These are phyloP conservation scores for Lactifluus echinatus DNA, from an alignment of 768 basidiomycete genomes.

Conservation along the genomic window DNA sequence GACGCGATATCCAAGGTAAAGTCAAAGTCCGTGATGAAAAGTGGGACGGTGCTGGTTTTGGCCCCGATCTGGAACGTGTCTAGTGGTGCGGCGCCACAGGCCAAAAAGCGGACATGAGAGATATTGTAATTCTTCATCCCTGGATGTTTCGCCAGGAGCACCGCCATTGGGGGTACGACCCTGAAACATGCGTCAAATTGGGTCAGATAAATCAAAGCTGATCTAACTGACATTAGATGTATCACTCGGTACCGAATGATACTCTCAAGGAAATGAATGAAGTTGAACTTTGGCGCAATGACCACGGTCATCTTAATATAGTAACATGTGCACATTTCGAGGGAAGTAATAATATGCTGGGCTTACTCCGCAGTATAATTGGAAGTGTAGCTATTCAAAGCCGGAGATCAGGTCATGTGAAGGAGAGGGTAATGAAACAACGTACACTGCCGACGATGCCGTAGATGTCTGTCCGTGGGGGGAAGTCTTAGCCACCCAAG, in stretches of 20 bases:
- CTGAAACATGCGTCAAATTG: no score
- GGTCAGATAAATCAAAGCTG: neutral
- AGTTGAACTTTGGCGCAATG: constrained; percentile 28
- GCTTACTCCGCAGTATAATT: constrained; percentile 22
- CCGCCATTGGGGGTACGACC: no score
- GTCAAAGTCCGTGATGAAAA: no score
- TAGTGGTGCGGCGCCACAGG: no score
- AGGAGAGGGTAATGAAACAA: neutral
- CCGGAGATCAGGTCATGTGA: neutral
- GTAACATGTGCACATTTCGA: neutral
- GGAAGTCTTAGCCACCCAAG: neutral
- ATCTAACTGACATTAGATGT: constrained; percentile 18
- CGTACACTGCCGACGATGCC: constrained; percentile 23
- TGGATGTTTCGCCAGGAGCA: no score
- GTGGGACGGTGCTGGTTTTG: no score
- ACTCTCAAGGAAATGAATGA: constrained; percentile 26
- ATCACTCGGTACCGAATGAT: constrained; percentile 27
- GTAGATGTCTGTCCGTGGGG: constrained; percentile 36
- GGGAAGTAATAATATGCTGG: neutral
- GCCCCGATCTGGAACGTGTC: no score
- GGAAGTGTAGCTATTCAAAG: constrained; percentile 22
- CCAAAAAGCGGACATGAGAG: no score
- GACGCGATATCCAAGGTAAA: no score
- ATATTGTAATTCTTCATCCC: no score
- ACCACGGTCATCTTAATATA: constrained; percentile 24